Percentiles rank a stretch among this genome's conserved stretches.
Evolutionary conservation across 768 basidiomycete genomes (phyloP).

Genomic region (Mycena capillaripes): DNA sequence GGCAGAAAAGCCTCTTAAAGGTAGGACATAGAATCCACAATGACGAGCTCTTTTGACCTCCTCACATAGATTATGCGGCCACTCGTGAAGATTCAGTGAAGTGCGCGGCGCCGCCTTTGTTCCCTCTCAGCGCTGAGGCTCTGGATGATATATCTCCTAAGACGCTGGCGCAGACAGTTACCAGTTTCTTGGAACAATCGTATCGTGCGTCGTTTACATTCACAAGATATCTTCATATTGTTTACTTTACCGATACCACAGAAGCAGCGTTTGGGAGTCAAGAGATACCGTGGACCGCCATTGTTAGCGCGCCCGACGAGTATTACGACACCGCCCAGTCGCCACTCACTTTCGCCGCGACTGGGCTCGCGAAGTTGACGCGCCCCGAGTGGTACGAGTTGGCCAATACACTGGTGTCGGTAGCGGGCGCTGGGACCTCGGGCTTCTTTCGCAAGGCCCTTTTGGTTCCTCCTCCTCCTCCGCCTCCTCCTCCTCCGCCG

Average conservation of each 20-base stretch:
- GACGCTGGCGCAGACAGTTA: not conserved
- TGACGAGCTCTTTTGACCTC: not conserved
- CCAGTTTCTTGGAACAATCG: not conserved
- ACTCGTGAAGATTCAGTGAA: not conserved
- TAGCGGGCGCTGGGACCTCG: not conserved
- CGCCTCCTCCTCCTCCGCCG: not conserved
- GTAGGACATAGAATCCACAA: not conserved
- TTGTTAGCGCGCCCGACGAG: not conserved
- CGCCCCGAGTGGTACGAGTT: not conserved
- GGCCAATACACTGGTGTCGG: not conserved
- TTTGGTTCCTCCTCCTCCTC: too few species aligned
- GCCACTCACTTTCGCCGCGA: not conserved
- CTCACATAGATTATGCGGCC: not conserved
- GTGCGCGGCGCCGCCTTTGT: not conserved
- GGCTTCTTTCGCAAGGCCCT: not conserved
- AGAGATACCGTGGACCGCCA: conserved; percentile 13
- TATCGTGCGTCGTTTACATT: not conserved
- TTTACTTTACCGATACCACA: not conserved
- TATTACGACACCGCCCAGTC: conserved; percentile 11
- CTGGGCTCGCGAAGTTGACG: not conserved
- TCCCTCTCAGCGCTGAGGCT: not conserved
- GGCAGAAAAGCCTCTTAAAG: conserved; percentile 18
- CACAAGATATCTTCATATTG: too few species aligned
- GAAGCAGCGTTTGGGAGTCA: conserved; percentile 10
- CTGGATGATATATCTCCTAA: conserved; percentile 5